Conservation (phyloP, 371 early-diverging fungal species). For the Mucor saturninus region DNA sequence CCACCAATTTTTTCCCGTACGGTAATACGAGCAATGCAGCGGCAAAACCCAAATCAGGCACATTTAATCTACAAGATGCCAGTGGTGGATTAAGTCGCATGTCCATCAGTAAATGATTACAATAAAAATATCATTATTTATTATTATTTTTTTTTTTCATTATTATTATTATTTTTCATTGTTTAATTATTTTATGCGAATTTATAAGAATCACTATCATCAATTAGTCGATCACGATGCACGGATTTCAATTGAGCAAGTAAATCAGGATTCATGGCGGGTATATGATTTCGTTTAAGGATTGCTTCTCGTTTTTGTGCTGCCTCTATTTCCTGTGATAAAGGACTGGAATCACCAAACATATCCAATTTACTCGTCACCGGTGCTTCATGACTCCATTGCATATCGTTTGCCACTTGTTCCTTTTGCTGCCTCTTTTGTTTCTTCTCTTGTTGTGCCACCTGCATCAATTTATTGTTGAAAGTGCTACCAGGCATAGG, state of each 20-base stretch:
- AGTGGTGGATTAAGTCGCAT: constrained; percentile 51
- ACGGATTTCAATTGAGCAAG: constrained; percentile 32
- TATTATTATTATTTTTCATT: no score
- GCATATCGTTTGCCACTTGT: background rate
- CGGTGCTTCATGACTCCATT: background rate
- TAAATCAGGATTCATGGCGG: constrained; percentile 10
- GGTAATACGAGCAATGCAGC: constrained; percentile 19
- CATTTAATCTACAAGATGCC: constrained; percentile 49
- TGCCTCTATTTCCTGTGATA: constrained; percentile 21
- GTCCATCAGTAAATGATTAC: constrained; percentile 42
- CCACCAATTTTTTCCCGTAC: constrained; percentile 27
- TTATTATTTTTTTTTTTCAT: no score
- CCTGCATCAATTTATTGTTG: constrained; percentile 7
- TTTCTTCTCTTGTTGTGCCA: constrained; percentile 9
- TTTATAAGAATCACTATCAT: constrained; percentile 36
- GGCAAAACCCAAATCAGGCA: constrained; percentile 29
- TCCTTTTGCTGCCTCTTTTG: background rate
- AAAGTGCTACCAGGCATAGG: constrained; percentile 3
- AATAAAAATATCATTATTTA: no score
- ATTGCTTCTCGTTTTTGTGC: constrained; percentile 23
- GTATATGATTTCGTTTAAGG: constrained; percentile 19
- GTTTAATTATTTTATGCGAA: constrained; percentile 19
- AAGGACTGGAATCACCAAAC: background rate
- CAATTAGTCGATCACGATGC: constrained; percentile 18
- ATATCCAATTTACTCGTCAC: background rate